phyloP scores from a whole-genome alignment of 2,329 filamentous ascomycete genomes.

The Epichloe sibirici region DNA sequence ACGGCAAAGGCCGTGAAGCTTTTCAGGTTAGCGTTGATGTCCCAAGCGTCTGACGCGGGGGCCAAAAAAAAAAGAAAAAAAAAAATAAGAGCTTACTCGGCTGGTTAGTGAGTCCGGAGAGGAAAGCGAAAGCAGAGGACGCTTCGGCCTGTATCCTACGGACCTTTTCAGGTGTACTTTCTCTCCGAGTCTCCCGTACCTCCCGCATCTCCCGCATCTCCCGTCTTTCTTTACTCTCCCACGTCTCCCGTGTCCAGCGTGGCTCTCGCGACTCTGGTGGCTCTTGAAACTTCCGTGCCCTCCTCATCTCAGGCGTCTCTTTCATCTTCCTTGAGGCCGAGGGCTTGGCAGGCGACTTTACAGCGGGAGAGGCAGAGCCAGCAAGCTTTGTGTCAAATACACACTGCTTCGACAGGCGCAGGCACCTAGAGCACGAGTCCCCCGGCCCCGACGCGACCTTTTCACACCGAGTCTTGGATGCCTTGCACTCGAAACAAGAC shows the following conservation, averaged over 20 bases:
- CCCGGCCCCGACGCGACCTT: not conserved
- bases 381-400: constrained; percentile 3
- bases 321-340: not conserved
- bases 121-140: not conserved
- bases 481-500: constrained; percentile 3
- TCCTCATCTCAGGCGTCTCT: not conserved
- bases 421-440: constrained; percentile 1
- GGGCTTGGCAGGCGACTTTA: not conserved
- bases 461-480: constrained; percentile 4
- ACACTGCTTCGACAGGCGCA: constrained; percentile 3
- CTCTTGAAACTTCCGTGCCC: not conserved
- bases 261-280: not conserved
- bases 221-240: not conserved
- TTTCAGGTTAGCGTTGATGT: not conserved
- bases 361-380: not conserved
- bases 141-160: not conserved
- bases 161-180: not conserved
- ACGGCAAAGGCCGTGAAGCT: not conserved
- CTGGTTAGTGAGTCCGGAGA: not conserved
- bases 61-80: not conserved
- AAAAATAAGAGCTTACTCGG: not conserved
- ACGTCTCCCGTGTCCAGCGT: no score
- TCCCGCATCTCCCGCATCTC: not conserved
- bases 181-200: not conserved
- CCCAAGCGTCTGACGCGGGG: not conserved